phyloP scores from a whole-genome alignment of 2,329 filamentous ascomycete genomes.

The Didymella exigua region DNA sequence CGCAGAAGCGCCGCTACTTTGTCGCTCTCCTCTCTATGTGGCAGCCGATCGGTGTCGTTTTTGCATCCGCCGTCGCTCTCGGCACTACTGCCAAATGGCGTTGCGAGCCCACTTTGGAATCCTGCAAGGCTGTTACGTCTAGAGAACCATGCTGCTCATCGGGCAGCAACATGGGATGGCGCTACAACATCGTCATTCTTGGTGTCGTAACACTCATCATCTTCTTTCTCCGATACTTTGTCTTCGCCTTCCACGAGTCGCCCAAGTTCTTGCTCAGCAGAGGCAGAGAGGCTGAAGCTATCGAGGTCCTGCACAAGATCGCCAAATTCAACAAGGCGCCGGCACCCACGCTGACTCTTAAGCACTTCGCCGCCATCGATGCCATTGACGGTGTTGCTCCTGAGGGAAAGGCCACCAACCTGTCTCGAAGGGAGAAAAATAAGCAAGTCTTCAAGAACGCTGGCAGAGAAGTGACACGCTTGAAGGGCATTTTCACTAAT shows the following conservation, averaged over 20 bases:
- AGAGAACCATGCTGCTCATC: conserved; percentile 31
- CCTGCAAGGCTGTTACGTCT: conserved; percentile 23
- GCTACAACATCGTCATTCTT: conserved; percentile 37
- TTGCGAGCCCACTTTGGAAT: conserved; percentile 26
- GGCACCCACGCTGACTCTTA: conserved; percentile 29
- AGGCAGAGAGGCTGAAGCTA: conserved; percentile 34
- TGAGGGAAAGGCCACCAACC: conserved; percentile 3
- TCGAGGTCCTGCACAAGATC: conserved; percentile 36
- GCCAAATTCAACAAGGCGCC: conserved; percentile 37
- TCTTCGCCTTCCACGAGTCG: conserved; percentile 39
- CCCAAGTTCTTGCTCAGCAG: conserved; percentile 36
- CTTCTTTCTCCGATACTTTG: conserved; percentile 36
- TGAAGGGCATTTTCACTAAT: conserved; percentile 38
- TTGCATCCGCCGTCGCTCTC: conserved; percentile 35
- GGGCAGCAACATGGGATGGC: conserved; percentile 40
- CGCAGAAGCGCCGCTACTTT: conserved; percentile 35
- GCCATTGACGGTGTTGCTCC: conserved; percentile 12
- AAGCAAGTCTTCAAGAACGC: conserved; percentile 30
- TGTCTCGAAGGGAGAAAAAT: conserved; percentile 22
- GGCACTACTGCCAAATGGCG: conserved; percentile 39
- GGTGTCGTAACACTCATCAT: conserved; percentile 34
- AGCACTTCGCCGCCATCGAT: conserved; percentile 36
- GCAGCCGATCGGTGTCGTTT: conserved; percentile 38
- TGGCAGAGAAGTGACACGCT: conserved; percentile 30
- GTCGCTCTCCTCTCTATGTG: conserved; percentile 40